These are phyloP conservation scores for Calocybe indica DNA, from an alignment of 768 basidiomycete genomes.

Conservation along the genomic window DNA sequence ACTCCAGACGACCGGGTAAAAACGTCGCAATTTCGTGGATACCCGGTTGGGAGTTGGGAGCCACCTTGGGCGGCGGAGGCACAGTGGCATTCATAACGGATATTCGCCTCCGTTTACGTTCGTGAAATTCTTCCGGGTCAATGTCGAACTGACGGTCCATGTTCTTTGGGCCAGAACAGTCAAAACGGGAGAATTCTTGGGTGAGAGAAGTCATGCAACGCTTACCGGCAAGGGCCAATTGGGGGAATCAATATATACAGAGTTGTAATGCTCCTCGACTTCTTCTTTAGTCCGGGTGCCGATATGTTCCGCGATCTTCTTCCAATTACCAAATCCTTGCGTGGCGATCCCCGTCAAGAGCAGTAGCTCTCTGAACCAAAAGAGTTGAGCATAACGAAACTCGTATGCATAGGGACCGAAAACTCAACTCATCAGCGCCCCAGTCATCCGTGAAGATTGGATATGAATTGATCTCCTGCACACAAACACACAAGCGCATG, in stretches of 20 bases:
- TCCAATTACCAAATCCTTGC: conserved; percentile 95
- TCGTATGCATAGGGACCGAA: not conserved
- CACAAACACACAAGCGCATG: not conserved
- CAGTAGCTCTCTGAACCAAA: conserved; percentile 66
- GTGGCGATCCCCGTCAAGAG: conserved; percentile 82
- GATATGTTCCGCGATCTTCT: conserved; percentile 90
- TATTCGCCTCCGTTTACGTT: conserved; percentile 84
- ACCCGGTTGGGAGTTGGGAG: conserved; percentile 85
- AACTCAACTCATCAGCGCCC: conserved; percentile 92
- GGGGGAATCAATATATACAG: conserved; percentile 73
- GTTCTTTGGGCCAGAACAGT: conserved; percentile 17
- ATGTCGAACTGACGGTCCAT: conserved; percentile 65
- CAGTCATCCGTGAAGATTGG: conserved; percentile 94
- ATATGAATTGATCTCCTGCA: conserved; percentile 90
- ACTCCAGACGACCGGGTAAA: conserved; percentile 96
- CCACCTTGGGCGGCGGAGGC: conserved; percentile 57
- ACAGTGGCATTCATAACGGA: conserved; percentile 63
- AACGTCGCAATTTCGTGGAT: conserved; percentile 90
- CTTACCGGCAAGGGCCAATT: conserved; percentile 80
- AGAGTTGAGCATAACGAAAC: not conserved
- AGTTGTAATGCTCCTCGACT: conserved; percentile 83
- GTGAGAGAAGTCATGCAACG: conserved; percentile 1
- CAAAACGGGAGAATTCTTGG: too few relatives aligned
- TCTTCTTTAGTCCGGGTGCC: conserved; percentile 94
- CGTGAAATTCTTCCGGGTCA: conserved; percentile 80